Conservation (phyloP, 148 eudicot genomes). For the Bassia scoparia region DNA sequence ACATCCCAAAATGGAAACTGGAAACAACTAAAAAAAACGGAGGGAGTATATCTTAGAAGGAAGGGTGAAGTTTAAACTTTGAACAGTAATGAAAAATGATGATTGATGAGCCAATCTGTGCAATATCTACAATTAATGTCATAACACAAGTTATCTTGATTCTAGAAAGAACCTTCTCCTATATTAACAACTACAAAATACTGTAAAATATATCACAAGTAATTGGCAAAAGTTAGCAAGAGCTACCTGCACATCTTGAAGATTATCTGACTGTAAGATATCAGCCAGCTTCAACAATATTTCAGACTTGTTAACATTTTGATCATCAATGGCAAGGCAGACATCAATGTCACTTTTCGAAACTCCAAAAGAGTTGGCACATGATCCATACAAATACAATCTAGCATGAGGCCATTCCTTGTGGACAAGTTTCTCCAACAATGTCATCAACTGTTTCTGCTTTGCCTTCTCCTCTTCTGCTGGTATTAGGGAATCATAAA, state of each 20-base stretch:
- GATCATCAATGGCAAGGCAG: constrained; percentile 66
- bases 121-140: not conserved
- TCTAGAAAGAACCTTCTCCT: not conserved
- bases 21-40: too few relatives aligned
- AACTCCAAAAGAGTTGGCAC: constrained; percentile 92
- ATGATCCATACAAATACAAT: constrained; percentile 79
- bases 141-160: not conserved
- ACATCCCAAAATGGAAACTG: too few relatives aligned
- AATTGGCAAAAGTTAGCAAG: not conserved
- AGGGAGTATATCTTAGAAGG: not conserved
- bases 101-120: not conserved
- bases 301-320: constrained; percentile 57
- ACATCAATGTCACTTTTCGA: constrained; percentile 93
- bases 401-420: constrained; percentile 89
- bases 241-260: constrained; percentile 84
- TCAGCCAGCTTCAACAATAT: constrained; percentile 82
- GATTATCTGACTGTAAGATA: constrained; percentile 64
- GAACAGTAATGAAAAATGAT: not conserved
- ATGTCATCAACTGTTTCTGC: constrained; percentile 62
- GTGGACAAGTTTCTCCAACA: constrained; percentile 68
- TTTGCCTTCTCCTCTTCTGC: constrained; percentile 79
- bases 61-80: not conserved
- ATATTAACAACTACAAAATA: not conserved
- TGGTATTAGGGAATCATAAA: constrained; percentile 72
- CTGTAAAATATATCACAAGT: not conserved